These are phyloP conservation scores for Prosopis cineraria DNA, from an alignment of 306 rosid genomes.

Conservation along the genomic window DNA sequence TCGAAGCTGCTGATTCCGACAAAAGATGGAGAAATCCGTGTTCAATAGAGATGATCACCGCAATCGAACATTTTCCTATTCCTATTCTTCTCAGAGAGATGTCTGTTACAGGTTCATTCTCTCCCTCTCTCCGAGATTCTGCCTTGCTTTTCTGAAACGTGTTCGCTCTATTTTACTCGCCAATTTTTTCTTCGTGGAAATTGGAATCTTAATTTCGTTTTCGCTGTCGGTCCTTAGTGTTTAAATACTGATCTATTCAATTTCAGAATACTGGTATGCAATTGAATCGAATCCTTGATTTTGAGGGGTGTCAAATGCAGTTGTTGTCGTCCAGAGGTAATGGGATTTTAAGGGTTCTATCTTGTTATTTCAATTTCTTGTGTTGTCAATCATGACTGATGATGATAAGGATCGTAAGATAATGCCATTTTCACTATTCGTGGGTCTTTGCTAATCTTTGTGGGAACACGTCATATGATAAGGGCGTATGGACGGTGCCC, in stretches of 20 bases:
- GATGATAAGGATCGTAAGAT: neutral
- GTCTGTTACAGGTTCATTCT: conserved; percentile 73
- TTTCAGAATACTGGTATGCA: neutral
- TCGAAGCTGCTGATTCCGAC: conserved; percentile 18
- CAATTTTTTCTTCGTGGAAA: neutral
- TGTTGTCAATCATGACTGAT: conserved; percentile 13
- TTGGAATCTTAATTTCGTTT: conserved; percentile 11
- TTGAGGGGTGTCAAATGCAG: neutral
- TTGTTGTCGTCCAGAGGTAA: neutral
- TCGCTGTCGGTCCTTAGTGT: neutral
- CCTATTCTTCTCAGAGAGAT: conserved; percentile 64
- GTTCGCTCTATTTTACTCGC: neutral
- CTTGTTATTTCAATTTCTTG: neutral
- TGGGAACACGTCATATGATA: neutral
- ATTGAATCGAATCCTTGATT: conserved; percentile 11
- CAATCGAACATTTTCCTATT: conserved; percentile 34
- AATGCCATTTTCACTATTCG: neutral
- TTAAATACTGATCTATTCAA: neutral
- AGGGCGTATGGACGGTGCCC: neutral
- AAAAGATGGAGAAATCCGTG: conserved; percentile 49
- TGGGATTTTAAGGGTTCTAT: neutral
- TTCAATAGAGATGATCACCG: conserved; percentile 38
- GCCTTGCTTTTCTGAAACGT: neutral
- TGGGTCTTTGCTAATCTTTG: neutral
- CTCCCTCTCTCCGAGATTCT: neutral